phyloP scores from a whole-genome alignment of 768 basidiomycete genomes.

The Lactarius psammicola region DNA sequence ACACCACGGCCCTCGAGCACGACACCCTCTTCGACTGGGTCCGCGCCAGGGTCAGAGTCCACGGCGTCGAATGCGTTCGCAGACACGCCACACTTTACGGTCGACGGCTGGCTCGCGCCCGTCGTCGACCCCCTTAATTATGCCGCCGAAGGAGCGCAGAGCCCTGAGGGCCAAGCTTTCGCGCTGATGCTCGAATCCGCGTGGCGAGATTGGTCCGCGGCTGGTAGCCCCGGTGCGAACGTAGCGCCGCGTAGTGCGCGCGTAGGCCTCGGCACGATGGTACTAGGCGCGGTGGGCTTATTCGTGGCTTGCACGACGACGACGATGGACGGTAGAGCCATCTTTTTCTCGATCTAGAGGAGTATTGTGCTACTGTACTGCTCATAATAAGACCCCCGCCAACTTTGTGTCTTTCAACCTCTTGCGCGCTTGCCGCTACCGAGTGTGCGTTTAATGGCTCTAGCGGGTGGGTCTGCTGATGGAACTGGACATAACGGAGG shows the following conservation, averaged over 20 bases:
- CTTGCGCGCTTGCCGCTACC: too few relatives aligned
- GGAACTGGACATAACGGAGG: too few relatives aligned
- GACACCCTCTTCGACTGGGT: background rate
- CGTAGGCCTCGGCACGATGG: background rate
- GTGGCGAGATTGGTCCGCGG: conserved; percentile 69
- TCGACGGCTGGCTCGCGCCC: conserved; percentile 64
- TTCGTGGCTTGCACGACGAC: conserved; percentile 6
- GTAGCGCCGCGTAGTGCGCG: conserved; percentile 28
- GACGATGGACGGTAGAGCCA: background rate
- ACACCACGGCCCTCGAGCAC: conserved; percentile 20
- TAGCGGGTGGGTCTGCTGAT: too few relatives aligned
- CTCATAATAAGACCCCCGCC: background rate
- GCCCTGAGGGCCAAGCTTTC: conserved; percentile 81
- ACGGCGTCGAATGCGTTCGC: background rate
- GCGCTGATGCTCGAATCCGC: conserved; percentile 72
- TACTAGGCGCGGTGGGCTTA: background rate
- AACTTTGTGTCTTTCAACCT: too few relatives aligned
- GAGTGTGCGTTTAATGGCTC: too few relatives aligned
- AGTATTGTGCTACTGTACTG: background rate
- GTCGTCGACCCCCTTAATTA: conserved; percentile 72
- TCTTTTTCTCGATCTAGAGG: background rate
- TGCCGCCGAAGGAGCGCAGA: conserved; percentile 46
- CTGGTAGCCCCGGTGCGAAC: conserved; percentile 54
- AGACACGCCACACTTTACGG: conserved; percentile 44
- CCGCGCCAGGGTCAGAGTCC: background rate